A percentile compares a stretch with the other conserved stretches of the same genome.
Evolutionary conservation across 257 asterid genomes (phyloP).

Genomic region (Nicotiana sylvestris): DNA sequence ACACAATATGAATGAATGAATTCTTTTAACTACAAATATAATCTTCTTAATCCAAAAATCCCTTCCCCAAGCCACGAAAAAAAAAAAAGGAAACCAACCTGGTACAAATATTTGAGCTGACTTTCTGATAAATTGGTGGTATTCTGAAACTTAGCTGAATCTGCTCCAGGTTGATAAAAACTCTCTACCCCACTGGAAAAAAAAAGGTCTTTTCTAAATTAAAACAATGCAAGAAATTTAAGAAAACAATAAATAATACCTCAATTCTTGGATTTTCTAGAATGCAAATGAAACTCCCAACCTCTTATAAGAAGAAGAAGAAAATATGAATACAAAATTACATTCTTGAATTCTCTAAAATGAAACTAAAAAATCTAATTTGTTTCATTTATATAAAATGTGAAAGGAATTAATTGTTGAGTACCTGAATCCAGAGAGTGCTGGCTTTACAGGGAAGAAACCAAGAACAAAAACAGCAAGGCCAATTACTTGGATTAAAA

Average conservation of each 20-base stretch:
- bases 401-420: not conserved
- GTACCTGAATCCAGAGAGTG: slow-evolving; percentile 76
- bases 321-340: not conserved
- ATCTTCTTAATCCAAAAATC: not conserved
- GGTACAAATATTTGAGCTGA: slow-evolving; percentile 57
- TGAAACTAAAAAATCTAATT: not conserved
- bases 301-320: not conserved
- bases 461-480: slow-evolving; percentile 61
- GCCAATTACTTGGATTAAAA: slow-evolving; percentile 60
- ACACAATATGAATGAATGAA: not conserved
- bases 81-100: slow-evolving; percentile 33
- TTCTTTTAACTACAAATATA: not conserved
- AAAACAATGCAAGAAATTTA: not conserved
- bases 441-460: slow-evolving; percentile 79
- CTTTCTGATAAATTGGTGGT: slow-evolving; percentile 42
- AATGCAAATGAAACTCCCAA: not conserved
- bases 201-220: not conserved
- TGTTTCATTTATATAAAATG: not conserved
- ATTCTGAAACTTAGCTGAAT: slow-evolving; percentile 35
- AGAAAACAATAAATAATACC: not conserved
- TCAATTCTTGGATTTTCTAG: not conserved
- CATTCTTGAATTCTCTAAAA: not conserved
- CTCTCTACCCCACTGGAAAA: slow-evolving; percentile 70
- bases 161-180: slow-evolving; percentile 52
- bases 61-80: not conserved